phyloP scores from a whole-genome alignment of 768 basidiomycete genomes.

The Dendrothele bispora region DNA sequence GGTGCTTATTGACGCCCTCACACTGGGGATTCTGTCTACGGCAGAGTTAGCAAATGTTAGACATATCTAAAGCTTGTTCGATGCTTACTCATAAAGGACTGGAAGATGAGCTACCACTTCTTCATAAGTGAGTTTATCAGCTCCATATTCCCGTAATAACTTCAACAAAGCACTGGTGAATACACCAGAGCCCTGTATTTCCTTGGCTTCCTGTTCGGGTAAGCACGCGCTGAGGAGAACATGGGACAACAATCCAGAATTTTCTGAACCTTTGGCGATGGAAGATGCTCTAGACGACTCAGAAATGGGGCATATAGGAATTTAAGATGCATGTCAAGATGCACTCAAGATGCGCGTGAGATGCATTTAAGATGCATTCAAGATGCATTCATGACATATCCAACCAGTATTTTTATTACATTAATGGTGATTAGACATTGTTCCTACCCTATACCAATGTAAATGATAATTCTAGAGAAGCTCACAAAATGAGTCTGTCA shows the following conservation, averaged over 20 bases:
- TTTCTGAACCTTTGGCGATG: background rate
- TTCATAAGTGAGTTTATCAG: slow-evolving; percentile 21
- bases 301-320: too few species aligned
- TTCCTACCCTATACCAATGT: too few species aligned
- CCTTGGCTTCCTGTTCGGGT: slow-evolving; percentile 13
- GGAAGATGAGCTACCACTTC: slow-evolving; percentile 18
- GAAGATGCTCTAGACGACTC: background rate
- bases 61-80: background rate
- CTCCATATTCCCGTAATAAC: slow-evolving; percentile 3
- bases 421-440: too few species aligned
- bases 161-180: slow-evolving; percentile 24
- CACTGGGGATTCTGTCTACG: slow-evolving; percentile 27
- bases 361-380: too few species aligned
- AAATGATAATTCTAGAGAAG: too few species aligned
- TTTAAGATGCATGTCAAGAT: too few species aligned
- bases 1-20: slow-evolving; percentile 20
- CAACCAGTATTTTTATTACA: too few species aligned
- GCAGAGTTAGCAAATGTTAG: background rate
- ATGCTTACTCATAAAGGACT: slow-evolving; percentile 8
- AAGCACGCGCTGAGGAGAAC: slow-evolving; percentile 15
- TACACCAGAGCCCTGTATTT: slow-evolving; percentile 17
- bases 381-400: too few species aligned
- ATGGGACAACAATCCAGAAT: slow-evolving; percentile 13
- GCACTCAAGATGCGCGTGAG: too few species aligned
- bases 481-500: too few species aligned